phyloP scores from a whole-genome alignment of 106 monocot species.

The Vanilla planifolia region DNA sequence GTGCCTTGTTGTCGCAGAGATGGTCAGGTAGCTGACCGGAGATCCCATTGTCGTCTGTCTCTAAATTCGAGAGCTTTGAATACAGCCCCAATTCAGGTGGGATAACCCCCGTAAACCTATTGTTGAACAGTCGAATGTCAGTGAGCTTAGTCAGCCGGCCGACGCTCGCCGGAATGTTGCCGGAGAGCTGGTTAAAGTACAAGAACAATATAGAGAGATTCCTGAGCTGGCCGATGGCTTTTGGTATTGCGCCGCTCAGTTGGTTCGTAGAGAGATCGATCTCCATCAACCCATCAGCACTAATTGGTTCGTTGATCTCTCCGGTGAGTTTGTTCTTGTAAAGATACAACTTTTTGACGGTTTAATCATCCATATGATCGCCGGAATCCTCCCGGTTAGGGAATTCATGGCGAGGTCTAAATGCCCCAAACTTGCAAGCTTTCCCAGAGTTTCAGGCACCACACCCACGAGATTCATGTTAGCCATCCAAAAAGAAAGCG shows the following conservation, averaged over 20 bases:
- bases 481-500: slow-evolving; percentile 29
- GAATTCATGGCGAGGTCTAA: slow-evolving; percentile 34
- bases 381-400: slow-evolving; percentile 42
- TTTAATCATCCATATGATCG: slow-evolving; percentile 31
- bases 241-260: slow-evolving; percentile 37
- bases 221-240: slow-evolving; percentile 20
- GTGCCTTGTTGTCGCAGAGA: slow-evolving; percentile 20
- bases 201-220: slow-evolving; percentile 21
- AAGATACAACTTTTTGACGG: slow-evolving; percentile 38
- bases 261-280: slow-evolving; percentile 40
- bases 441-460: slow-evolving; percentile 28
- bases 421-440: slow-evolving; percentile 24
- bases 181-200: slow-evolving; percentile 29
- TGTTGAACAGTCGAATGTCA: slow-evolving; percentile 40
- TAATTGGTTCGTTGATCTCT: slow-evolving; percentile 18
- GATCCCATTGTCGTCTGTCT: slow-evolving; percentile 40
- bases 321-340: slow-evolving; percentile 38
- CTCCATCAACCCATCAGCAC: slow-evolving; percentile 9
- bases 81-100: slow-evolving; percentile 41
- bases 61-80: slow-evolving; percentile 33
- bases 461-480: slow-evolving; percentile 20
- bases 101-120: slow-evolving; percentile 24
- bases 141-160: slow-evolving; percentile 26
- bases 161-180: slow-evolving; percentile 32
- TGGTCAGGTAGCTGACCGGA: slow-evolving; percentile 41